Conservation (phyloP, 345 rosid species). For the Hibiscus mutabilis region DNA sequence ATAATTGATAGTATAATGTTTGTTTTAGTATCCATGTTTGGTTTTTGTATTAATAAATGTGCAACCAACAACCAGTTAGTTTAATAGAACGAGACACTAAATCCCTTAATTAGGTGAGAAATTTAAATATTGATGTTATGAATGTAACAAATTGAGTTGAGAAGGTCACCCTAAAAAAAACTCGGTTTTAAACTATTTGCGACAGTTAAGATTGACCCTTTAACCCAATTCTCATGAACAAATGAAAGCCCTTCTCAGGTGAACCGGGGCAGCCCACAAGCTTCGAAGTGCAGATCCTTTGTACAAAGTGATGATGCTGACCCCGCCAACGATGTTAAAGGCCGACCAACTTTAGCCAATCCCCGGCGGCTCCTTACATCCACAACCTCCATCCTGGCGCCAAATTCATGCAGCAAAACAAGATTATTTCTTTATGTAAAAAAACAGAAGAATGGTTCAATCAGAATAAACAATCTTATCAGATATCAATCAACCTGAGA, state of each 20-base stretch:
- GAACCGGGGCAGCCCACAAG: slow-evolving; percentile 31
- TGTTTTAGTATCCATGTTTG: too few species aligned
- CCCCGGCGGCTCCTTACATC: slow-evolving; percentile 44
- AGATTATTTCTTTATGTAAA: neutral
- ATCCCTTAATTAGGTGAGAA: too few species aligned
- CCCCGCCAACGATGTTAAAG: slow-evolving; percentile 50
- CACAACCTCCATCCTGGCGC: slow-evolving; percentile 37
- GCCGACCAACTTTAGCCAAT: too few species aligned
- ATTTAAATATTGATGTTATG: too few species aligned
- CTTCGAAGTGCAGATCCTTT: slow-evolving; percentile 35
- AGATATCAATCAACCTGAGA: slow-evolving; percentile 24
- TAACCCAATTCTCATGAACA: slow-evolving; percentile 39
- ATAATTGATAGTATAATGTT: too few species aligned
- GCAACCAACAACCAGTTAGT: too few species aligned
- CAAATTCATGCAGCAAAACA: too few species aligned
- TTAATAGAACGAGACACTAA: too few species aligned
- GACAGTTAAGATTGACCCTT: slow-evolving; percentile 45
- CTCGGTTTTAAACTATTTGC: neutral
- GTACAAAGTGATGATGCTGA: slow-evolving; percentile 41
- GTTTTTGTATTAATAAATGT: too few species aligned
- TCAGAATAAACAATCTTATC: neutral
- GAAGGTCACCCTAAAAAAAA: too few species aligned
- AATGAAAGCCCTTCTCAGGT: slow-evolving; percentile 13
- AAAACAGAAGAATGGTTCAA: neutral
- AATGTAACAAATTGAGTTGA: too few species aligned